Conservation (phyloP, 2,329 filamentous ascomycete species). For the Apiospora koreana region DNA sequence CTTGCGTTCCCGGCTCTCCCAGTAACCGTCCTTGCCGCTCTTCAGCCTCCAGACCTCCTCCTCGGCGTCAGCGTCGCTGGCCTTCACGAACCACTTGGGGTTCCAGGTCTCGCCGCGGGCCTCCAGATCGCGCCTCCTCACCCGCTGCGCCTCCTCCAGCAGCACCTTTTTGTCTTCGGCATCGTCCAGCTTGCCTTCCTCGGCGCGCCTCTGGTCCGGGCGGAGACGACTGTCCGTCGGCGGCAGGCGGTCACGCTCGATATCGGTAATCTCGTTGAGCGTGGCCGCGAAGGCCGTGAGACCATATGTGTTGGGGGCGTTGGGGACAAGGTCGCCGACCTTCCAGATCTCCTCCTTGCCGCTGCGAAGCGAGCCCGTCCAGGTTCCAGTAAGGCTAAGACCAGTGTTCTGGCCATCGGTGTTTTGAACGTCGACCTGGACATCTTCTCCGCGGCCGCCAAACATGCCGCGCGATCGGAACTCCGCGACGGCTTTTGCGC, state of each 20-base stretch:
- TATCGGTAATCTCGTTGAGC: constrained; percentile 82
- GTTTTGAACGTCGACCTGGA: constrained; percentile 73
- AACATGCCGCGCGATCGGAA: constrained; percentile 98
- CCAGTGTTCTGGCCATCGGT: constrained; percentile 65
- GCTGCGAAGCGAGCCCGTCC: constrained; percentile 73
- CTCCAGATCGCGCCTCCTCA: constrained; percentile 74
- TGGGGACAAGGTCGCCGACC: constrained; percentile 75
- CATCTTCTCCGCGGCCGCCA: constrained; percentile 89
- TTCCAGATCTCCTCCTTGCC: constrained; percentile 73
- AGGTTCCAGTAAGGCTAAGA: constrained; percentile 75
- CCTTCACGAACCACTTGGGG: constrained; percentile 83
- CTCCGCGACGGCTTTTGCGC: constrained; percentile 80
- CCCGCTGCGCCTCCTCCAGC: constrained; percentile 84
- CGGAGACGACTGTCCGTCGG: constrained; percentile 81
- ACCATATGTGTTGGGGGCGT: constrained; percentile 80
- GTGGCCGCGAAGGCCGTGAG: constrained; percentile 82
- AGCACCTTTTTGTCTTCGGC: constrained; percentile 82
- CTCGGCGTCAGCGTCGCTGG: constrained; percentile 57
- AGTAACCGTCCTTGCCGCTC: constrained; percentile 84
- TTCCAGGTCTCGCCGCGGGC: constrained; percentile 69
- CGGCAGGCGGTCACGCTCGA: constrained; percentile 75
- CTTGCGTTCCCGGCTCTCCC: constrained; percentile 75
- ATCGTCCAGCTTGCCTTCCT: constrained; percentile 77
- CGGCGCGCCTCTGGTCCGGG: constrained; percentile 84
- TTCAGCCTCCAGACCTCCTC: constrained; percentile 77